A percentile compares a stretch with the other conserved stretches of the same genome.
Evolutionary conservation across 1,139 yeast genomes (phyloP).

Genomic region (Hanseniaspora uvarum): DNA sequence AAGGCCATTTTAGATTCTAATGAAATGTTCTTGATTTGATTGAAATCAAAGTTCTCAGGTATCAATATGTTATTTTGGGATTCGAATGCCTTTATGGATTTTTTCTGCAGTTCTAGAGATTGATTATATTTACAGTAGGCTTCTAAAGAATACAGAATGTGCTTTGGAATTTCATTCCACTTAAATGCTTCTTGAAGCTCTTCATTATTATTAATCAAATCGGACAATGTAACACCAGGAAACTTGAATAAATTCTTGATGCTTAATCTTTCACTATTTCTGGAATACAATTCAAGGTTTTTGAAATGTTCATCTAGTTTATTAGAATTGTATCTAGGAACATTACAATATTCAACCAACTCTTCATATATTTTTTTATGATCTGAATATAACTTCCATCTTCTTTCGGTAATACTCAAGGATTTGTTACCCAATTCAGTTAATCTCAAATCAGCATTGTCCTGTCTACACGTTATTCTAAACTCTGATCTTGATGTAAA

Average conservation of each 20-base stretch:
- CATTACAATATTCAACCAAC: constrained; percentile 40
- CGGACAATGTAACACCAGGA: constrained; percentile 33
- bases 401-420: constrained; percentile 56
- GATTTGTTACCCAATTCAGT: constrained; percentile 55
- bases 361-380: constrained; percentile 42
- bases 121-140: constrained; percentile 80
- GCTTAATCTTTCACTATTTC: constrained; percentile 40
- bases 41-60: constrained; percentile 58
- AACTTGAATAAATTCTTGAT: constrained; percentile 49
- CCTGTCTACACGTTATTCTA: constrained; percentile 78
- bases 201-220: constrained; percentile 31
- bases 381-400: constrained; percentile 43
- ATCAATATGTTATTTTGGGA: constrained; percentile 68
- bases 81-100: constrained; percentile 62
- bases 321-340: constrained; percentile 41
- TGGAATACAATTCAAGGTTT: constrained; percentile 31
- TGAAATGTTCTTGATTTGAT: constrained; percentile 45
- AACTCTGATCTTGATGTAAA: constrained; percentile 94
- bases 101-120: constrained; percentile 61
- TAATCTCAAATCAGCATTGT: constrained; percentile 81
- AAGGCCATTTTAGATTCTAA: constrained; percentile 63
- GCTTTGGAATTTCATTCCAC: constrained; percentile 34
- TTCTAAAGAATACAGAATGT: constrained; percentile 53
- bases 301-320: constrained; percentile 46
- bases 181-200: constrained; percentile 26